Evolutionary conservation across 805 yeast genomes (phyloP).

Genomic region (Candida multigemmis): DNA sequence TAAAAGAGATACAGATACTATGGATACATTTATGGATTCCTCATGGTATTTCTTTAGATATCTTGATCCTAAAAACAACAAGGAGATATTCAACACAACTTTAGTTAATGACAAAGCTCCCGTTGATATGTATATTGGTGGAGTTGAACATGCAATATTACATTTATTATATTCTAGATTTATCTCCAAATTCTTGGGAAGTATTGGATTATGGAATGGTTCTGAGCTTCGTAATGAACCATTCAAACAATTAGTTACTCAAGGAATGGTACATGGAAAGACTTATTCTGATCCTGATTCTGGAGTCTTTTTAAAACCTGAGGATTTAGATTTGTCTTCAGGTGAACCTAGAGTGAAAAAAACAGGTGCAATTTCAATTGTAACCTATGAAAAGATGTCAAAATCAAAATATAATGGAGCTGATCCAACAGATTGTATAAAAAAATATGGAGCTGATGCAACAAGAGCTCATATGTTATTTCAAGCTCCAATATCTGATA

Average conservation of each 20-base stretch:
- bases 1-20: slow-evolving; percentile 89
- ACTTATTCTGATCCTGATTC: slow-evolving; percentile 66
- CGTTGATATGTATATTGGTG: slow-evolving; percentile 88
- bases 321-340: slow-evolving; percentile 48
- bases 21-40: slow-evolving; percentile 98
- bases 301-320: slow-evolving; percentile 71
- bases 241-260: slow-evolving; percentile 70
- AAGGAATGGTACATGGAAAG: slow-evolving; percentile 97
- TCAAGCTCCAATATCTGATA: slow-evolving; percentile 82
- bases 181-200: slow-evolving; percentile 67
- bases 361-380: slow-evolving; percentile 41
- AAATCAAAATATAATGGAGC: slow-evolving; percentile 94
- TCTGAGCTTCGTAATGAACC: slow-evolving; percentile 63
- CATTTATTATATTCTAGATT: slow-evolving; percentile 85
- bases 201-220: slow-evolving; percentile 64
- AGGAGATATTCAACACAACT: slow-evolving; percentile 38
- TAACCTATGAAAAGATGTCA: slow-evolving; percentile 88
- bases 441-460: slow-evolving; percentile 82
- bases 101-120: slow-evolving; percentile 42
- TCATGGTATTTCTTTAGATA: slow-evolving; percentile 94
- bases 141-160: slow-evolving; percentile 93
- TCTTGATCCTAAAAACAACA: slow-evolving; percentile 58
- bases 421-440: slow-evolving; percentile 74
- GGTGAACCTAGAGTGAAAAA: slow-evolving; percentile 36
- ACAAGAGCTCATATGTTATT: slow-evolving; percentile 88